These are phyloP conservation scores for Pichia sp. DNA, from an alignment of 1,139 yeast species.

Conservation along the genomic window DNA sequence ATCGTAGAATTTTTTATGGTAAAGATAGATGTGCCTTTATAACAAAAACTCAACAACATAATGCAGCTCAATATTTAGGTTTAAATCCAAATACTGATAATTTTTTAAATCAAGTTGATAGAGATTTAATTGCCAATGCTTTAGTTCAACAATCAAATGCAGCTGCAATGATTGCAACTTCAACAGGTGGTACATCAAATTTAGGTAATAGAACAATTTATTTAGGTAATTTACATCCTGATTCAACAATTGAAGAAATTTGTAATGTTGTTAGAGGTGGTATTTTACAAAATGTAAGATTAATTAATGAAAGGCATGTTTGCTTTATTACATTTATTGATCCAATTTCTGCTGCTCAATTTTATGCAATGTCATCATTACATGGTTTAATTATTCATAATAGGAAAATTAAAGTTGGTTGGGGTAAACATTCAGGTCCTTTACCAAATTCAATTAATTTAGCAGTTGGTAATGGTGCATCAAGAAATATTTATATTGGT, in stretches of 20 bases:
- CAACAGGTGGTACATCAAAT: slow-evolving; percentile 66
- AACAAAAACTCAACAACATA: slow-evolving; percentile 92
- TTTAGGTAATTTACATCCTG: slow-evolving; percentile 69
- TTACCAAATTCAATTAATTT: slow-evolving; percentile 65
- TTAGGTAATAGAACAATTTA: slow-evolving; percentile 75
- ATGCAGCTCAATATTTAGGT: slow-evolving; percentile 93
- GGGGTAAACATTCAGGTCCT: slow-evolving; percentile 83
- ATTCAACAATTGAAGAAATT: slow-evolving; percentile 72
- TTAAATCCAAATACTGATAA: slow-evolving; percentile 87
- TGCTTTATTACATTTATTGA: slow-evolving; percentile 76
- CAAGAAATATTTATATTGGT: slow-evolving; percentile 75
- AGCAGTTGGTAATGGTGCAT: slow-evolving; percentile 78
- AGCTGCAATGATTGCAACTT: slow-evolving; percentile 67
- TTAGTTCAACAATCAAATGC: slow-evolving; percentile 64
- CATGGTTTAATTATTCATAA: slow-evolving; percentile 74
- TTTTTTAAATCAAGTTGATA: slow-evolving; percentile 57
- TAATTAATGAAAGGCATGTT: slow-evolving; percentile 73
- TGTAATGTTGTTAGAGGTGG: slow-evolving; percentile 85
- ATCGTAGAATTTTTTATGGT: slow-evolving; percentile 54
- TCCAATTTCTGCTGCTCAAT: slow-evolving; percentile 76
- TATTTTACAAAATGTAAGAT: slow-evolving; percentile 61
- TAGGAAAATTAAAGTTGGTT: slow-evolving; percentile 68
- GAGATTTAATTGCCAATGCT: slow-evolving; percentile 42
- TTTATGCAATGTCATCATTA: slow-evolving; percentile 70
- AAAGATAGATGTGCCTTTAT: slow-evolving; percentile 67